Evolutionary conservation across 495 filamentous ascomycete species (phyloP).

Genomic region (Penicilliopsis zonata): DNA sequence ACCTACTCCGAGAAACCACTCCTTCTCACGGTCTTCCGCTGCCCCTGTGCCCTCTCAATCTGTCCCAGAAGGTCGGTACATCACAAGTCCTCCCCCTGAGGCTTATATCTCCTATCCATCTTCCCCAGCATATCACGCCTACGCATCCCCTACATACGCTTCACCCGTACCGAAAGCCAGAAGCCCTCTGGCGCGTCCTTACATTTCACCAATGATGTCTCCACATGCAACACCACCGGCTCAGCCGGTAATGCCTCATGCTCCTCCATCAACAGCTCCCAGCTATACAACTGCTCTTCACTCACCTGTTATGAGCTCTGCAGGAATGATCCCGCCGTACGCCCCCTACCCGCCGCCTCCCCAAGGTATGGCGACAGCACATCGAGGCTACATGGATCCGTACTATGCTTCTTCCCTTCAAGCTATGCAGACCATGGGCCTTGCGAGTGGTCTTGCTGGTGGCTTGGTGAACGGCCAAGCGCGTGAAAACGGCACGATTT

Average conservation of each 20-base stretch:
- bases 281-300: slow-evolving; percentile 20
- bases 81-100: slow-evolving; percentile 14
- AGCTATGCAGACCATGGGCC: slow-evolving; percentile 16
- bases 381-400: slow-evolving; percentile 21
- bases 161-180: slow-evolving; percentile 16
- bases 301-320: slow-evolving; percentile 27
- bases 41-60: slow-evolving; percentile 21
- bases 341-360: slow-evolving; percentile 12
- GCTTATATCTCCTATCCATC: slow-evolving; percentile 7
- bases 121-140: slow-evolving; percentile 5
- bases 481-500: slow-evolving; percentile 17
- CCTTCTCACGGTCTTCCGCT: slow-evolving; percentile 14
- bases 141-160: slow-evolving; percentile 6
- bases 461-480: slow-evolving; percentile 14
- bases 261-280: slow-evolving; percentile 6
- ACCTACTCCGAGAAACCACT: neutral
- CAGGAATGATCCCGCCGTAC: slow-evolving; percentile 24
- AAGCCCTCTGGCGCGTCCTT: slow-evolving; percentile 26
- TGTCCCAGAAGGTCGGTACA: slow-evolving; percentile 15
- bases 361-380: slow-evolving; percentile 14
- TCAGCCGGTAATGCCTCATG: neutral
- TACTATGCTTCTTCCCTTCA: slow-evolving; percentile 22
- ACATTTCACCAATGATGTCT: slow-evolving; percentile 29
- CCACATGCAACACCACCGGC: slow-evolving; percentile 19
- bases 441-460: too few relatives aligned